Percentiles rank a stretch among this genome's conserved stretches.
Evolutionary conservation across 495 filamentous ascomycete genomes (phyloP).

Genomic region (Xylaria curta): DNA sequence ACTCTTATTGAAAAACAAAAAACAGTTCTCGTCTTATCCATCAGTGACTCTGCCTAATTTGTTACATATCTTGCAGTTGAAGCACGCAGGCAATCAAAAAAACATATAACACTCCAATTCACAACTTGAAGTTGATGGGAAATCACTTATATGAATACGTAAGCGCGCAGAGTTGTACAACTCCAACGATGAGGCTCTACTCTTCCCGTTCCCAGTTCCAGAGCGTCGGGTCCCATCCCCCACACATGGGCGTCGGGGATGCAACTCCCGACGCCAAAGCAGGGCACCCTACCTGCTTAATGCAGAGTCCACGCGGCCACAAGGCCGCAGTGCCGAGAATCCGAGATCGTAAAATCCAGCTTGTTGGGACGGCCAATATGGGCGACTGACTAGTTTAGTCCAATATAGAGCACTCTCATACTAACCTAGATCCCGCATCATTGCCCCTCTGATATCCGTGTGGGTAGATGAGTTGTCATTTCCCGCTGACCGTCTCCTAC

Average conservation of each 20-base stretch:
- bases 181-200: background rate
- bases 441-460: background rate
- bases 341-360: background rate
- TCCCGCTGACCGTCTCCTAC: background rate
- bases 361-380: background rate
- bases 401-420: background rate
- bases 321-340: background rate
- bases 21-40: background rate
- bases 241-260: background rate
- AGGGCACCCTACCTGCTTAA: background rate
- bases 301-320: constrained; percentile 7
- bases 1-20: background rate
- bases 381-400: background rate
- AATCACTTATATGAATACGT: background rate
- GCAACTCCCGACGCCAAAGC: background rate
- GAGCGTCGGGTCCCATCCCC: background rate
- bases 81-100: background rate
- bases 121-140: background rate
- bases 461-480: background rate
- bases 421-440: background rate
- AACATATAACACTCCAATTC: background rate
- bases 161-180: constrained; percentile 9
- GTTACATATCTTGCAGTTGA: background rate
- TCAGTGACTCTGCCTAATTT: background rate
- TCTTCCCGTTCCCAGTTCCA: constrained; percentile 4